These are phyloP conservation scores for Lichtheimia ramosa DNA, from an alignment of 371 early-diverging fungal species.

Conservation along the genomic window DNA sequence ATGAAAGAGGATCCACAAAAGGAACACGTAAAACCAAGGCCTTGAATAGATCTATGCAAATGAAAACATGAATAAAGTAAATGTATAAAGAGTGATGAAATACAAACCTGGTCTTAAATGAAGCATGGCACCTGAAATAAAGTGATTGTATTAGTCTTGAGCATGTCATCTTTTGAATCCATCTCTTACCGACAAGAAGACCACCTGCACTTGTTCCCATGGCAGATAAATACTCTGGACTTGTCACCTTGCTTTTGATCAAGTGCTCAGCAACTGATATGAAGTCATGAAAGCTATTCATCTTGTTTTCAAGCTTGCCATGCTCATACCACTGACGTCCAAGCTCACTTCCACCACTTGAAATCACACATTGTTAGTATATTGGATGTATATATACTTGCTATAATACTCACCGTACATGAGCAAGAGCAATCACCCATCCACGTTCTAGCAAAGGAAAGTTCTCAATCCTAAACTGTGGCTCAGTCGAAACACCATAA, in stretches of 20 bases:
- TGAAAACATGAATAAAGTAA: too few relatives aligned
- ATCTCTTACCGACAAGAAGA: conserved; percentile 51
- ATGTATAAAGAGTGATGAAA: too few relatives aligned
- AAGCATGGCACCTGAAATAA: conserved; percentile 56
- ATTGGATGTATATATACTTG: neutral
- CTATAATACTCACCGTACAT: conserved; percentile 64
- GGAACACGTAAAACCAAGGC: conserved; percentile 82
- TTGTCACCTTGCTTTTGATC: conserved; percentile 51
- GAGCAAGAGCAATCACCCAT: conserved; percentile 82
- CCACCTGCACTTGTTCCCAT: conserved; percentile 85
- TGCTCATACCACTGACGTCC: conserved; percentile 77
- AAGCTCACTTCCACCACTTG: conserved; percentile 83
- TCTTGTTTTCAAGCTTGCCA: conserved; percentile 69
- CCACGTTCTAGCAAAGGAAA: conserved; percentile 78
- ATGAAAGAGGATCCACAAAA: conserved; percentile 81
- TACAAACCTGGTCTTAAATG: conserved; percentile 62
- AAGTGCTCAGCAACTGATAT: conserved; percentile 68
- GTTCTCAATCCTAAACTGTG: conserved; percentile 80
- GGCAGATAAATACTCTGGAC: conserved; percentile 54
- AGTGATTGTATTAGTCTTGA: neutral
- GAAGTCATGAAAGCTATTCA: conserved; percentile 72
- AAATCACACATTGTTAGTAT: neutral
- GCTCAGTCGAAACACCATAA: conserved; percentile 79
- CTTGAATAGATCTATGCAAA: conserved; percentile 61
- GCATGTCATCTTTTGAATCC: neutral